Evolutionary conservation across 2,329 filamentous ascomycete species (phyloP).

Genomic region (Colletotrichum tanaceti): DNA sequence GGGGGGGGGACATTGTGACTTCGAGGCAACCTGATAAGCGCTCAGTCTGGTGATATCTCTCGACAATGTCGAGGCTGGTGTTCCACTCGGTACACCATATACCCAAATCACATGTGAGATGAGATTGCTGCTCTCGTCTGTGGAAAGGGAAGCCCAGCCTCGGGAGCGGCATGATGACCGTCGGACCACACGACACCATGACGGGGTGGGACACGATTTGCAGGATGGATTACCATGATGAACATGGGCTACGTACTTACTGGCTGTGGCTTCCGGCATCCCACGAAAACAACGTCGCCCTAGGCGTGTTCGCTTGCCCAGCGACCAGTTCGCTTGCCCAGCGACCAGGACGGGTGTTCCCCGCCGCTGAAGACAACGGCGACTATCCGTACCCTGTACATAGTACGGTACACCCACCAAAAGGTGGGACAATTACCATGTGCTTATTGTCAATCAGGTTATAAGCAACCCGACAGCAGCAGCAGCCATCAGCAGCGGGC

Average conservation of each 20-base stretch:
- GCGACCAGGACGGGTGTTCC: constrained; percentile 3
- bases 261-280: constrained; percentile 13
- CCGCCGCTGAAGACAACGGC: constrained; percentile 1
- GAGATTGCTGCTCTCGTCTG: not conserved
- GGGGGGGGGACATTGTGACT: constrained; percentile 16
- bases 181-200: constrained; percentile 1
- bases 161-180: constrained; percentile 6
- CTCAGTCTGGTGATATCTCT: no score
- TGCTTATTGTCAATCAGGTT: constrained; percentile 18
- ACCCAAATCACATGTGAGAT: constrained; percentile 34
- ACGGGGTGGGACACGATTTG: constrained; percentile 1
- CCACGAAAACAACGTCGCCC: not conserved
- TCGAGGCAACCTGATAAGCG: not conserved
- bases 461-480: not conserved
- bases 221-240: constrained; percentile 12
- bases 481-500: not conserved
- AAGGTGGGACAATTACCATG: constrained; percentile 26
- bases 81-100: no score
- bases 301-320: not conserved
- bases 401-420: no score
- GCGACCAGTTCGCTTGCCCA: not conserved
- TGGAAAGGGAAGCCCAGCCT: not conserved
- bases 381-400: no score
- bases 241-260: not conserved
- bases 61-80: no score